A percentile compares a stretch with the other conserved stretches of the same genome.
Conservation (phyloP, 352 stramenopile species). For the Globisporangium megalacanthum region DNA sequence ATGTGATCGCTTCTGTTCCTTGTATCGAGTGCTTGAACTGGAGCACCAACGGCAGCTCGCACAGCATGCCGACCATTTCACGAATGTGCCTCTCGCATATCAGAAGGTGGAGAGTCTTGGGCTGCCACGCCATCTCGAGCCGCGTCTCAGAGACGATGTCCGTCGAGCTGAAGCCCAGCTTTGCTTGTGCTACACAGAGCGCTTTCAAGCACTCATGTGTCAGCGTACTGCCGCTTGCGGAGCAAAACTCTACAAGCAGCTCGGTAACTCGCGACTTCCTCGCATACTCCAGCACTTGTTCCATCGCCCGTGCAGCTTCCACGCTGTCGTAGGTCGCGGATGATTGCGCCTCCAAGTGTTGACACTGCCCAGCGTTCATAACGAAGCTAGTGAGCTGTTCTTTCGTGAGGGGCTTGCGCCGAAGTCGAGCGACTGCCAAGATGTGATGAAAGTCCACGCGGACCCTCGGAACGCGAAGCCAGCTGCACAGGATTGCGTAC, state of each 20-base stretch:
- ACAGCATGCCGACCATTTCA: constrained; percentile 22
- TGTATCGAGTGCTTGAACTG: constrained; percentile 15
- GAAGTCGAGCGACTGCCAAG: not conserved
- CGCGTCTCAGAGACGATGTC: not conserved
- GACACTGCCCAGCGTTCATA: not conserved
- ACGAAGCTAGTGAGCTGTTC: constrained; percentile 1
- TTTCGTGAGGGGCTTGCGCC: not conserved
- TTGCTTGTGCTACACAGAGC: constrained; percentile 2
- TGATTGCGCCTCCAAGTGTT: not conserved
- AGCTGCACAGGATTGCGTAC: constrained; percentile 20
- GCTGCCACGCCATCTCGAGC: not conserved
- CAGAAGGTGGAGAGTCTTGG: constrained; percentile 14
- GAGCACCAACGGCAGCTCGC: constrained; percentile 15
- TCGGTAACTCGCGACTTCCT: constrained; percentile 3
- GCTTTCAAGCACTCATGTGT: constrained; percentile 9
- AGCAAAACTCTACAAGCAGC: constrained; percentile 10
- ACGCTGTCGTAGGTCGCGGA: not conserved
- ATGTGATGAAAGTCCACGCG: constrained; percentile 22
- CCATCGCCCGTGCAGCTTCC: not conserved
- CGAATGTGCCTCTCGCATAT: constrained; percentile 23
- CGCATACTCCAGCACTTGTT: constrained; percentile 4
- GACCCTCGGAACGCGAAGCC: constrained; percentile 14
- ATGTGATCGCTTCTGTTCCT: not conserved
- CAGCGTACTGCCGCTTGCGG: constrained; percentile 1
- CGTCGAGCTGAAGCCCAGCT: constrained; percentile 3